Base-by-base conservation (phyloP, 2,329 filamentous ascomycete genomes). In the Didymellaceae sp. region DNA sequence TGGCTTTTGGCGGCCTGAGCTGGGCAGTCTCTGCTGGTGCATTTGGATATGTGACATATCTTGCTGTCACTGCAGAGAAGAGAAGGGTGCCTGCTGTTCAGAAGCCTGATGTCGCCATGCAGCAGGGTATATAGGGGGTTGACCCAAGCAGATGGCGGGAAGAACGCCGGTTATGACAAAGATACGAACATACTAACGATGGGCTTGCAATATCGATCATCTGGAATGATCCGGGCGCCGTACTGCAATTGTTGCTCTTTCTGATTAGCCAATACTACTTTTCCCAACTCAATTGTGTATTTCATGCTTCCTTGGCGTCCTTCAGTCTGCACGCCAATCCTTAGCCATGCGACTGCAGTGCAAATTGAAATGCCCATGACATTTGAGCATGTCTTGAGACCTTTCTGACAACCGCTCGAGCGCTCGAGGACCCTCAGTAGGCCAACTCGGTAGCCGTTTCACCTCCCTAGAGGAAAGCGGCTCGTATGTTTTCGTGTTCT, bases 1-100 rank as follows among this genome's bases (percentile, higher is more conserved):
- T 83, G 7, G 87, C 82, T 0, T 86, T 90, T 62, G 85, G 80
- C 5, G 88, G 86, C 61, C 83, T 89, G 66, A 78, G 84, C 44
- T 89, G 81, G 81, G 75, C 65, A 46, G 72, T 70, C 10, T 67
- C 33, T 77, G 80, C 68, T 65, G 80, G 65, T 75, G 80, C 60
- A 0, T 56, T 59, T 10, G 63, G 58, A 6, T 49, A 64, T 14
- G 54, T 46, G 9, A 47, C 32, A 28, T 56, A 48, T 31, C 55
- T 76, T 77, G 63, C 58, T 72, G 63, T 72, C 66, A 60, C 32
- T 53, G 53, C 43, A 26, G 54, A 39, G 58, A 54, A 47, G 44
- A 58, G 37, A 11, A 54, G 43, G 32, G 32, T 49, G 14, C 38
- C 43, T 17, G 59, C 61, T 40, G 51, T 62, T 2, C 61, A 43